Base-by-base conservation (phyloP, 2,329 filamentous ascomycete species). In the Nemania serpens region DNA sequence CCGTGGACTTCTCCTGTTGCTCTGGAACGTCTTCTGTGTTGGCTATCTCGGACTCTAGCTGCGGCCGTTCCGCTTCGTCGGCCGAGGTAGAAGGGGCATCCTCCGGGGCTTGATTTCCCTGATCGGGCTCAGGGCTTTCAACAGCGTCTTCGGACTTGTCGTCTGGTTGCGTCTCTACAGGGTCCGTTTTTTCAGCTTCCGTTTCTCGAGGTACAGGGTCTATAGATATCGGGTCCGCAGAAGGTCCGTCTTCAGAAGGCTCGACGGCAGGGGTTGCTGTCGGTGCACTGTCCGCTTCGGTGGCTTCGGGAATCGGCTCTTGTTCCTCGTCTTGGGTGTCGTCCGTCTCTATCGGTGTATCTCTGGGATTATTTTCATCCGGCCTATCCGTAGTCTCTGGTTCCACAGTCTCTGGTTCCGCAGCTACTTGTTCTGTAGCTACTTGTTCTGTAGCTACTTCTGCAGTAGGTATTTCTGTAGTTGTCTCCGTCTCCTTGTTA, bases 21-120 rank as follows among this genome's bases (percentile, higher is more conserved):
- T 59, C 43, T 5, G 36, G 18, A 15, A 29, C 20, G 1, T 39
- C 49, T 49, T 57, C 43, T 47, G 45, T 11, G 5, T 12, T n/a
- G 45, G 46, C 12, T 15, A 34, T 25, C 52, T 65, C 52, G 13
- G 55, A 10, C 20, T 63, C 57, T 11, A 25, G 20, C 18, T 53
- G 47, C n/a, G 42, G 42, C 51, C 62, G 46, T 57, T 65, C 60
- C 9, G 43, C 37, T 29, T 51, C 53, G 11, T 61, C 50, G 5
- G 18, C 17, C 43, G 39, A 18, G 2, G 20, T 15, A 11, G 49
- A 17, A 33, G 47, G 34, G 1, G 25, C 29, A 13, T 53, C 60
- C 18, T 25, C n/a, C 46, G 17, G 51, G 12, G 33, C 29, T 18
- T 37, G 25, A 15, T 56, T 61, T 52, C 46, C 54, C 39, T 57